Evolutionary conservation across 495 filamentous ascomycete species (phyloP).

Genomic region (Aspergillus heteromorphus): DNA sequence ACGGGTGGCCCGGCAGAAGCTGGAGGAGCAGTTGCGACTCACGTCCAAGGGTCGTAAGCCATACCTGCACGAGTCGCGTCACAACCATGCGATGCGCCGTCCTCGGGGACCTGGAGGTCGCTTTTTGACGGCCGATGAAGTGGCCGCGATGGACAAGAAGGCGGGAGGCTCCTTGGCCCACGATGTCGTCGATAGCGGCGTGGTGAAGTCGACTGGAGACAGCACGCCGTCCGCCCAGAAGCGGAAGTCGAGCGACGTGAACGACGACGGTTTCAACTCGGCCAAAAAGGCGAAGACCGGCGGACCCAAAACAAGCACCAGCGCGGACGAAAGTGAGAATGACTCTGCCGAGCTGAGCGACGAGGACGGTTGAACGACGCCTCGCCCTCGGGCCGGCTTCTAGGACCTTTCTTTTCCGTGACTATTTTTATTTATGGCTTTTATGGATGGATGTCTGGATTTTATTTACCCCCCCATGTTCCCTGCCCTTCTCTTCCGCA

Average conservation of each 20-base stretch:
- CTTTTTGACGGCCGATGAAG: conserved; percentile 97
- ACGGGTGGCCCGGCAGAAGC: conserved; percentile 82
- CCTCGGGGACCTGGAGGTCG: conserved; percentile 93
- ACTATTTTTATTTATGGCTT: conserved; percentile 21
- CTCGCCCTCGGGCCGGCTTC: conserved; percentile 12
- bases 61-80: conserved; percentile 96
- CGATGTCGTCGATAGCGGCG: conserved; percentile 32
- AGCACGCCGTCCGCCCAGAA: conserved; percentile 36
- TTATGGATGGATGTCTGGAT: conserved; percentile 32
- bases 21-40: conserved; percentile 85
- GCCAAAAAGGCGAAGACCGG: conserved; percentile 45
- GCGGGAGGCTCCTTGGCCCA: conserved; percentile 22
- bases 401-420: conserved; percentile 19
- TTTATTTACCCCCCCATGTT: conserved; percentile 3
- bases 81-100: conserved; percentile 97
- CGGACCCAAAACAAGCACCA: conserved; percentile 27
- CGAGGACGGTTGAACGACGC: conserved; percentile 40
- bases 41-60: conserved; percentile 95
- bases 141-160: conserved; percentile 76
- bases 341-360: conserved; percentile 45
- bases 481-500: conserved; percentile 25
- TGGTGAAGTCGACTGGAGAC: conserved; percentile 17
- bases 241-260: conserved; percentile 45
- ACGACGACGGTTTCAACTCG: conserved; percentile 35
- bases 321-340: conserved; percentile 44